Evolutionary conservation across 1,284 basidiomycete genomes (phyloP).

Genomic region (Rhodotorula sp.): DNA sequence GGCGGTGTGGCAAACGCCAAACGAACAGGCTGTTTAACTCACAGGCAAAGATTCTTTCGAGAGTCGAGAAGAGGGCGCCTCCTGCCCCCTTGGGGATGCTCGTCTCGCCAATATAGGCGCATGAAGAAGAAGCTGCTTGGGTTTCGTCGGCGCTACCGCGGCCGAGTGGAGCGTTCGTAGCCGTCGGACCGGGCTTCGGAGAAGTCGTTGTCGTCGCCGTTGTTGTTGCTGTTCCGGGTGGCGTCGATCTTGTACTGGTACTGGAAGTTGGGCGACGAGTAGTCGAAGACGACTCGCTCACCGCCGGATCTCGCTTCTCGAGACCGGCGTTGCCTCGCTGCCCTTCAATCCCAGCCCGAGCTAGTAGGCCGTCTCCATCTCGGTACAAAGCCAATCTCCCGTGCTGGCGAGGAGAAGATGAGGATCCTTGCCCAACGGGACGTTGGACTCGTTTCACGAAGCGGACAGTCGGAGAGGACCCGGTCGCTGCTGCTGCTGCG

Average conservation of each 20-base stretch:
- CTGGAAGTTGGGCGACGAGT: neutral
- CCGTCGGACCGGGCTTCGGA: neutral
- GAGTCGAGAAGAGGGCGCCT: conserved; percentile 39
- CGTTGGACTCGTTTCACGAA: neutral
- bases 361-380: neutral
- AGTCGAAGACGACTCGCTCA: neutral
- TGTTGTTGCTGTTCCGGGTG: neutral
- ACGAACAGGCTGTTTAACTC: no score
- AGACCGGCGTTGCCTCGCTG: no score
- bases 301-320: no score
- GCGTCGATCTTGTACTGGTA: neutral
- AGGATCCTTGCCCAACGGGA: no score
- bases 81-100: conserved; percentile 36
- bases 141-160: no score
- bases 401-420: no score
- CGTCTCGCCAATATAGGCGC: conserved; percentile 27
- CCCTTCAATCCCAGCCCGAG: neutral
- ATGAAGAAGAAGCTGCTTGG: neutral
- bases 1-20: no score
- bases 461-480: no score
- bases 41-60: conserved; percentile 31
- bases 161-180: conserved; percentile 1
- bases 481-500: neutral
- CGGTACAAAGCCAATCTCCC: neutral
- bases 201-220: neutral